A percentile compares a stretch with the other conserved stretches of the same genome.
These are phyloP conservation scores for Oemleria cerasiformis DNA, from an alignment of 306 rosid species.

Conservation along the genomic window DNA sequence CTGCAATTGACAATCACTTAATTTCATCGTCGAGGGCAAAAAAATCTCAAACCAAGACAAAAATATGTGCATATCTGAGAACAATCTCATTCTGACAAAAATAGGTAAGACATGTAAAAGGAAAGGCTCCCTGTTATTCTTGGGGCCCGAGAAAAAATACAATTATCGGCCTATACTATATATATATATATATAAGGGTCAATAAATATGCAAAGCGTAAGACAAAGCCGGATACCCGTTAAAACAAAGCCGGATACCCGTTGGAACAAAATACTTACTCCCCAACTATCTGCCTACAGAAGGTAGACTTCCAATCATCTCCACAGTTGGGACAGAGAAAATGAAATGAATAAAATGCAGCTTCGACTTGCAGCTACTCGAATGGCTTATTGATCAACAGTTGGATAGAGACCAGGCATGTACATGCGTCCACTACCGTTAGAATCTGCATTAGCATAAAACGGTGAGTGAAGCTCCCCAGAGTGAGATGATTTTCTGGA, in stretches of 20 bases:
- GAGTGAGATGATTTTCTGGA: conserved; percentile 82
- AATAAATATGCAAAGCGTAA: conserved; percentile 15
- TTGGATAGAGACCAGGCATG: conserved; percentile 53
- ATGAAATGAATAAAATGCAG: conserved; percentile 62
- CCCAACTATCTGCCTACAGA: conserved; percentile 34
- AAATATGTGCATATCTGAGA: conserved; percentile 6
- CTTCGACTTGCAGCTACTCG: background rate
- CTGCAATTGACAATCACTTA: background rate
- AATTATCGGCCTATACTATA: conserved; percentile 15
- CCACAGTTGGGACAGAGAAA: conserved; percentile 33
- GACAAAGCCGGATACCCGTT: conserved; percentile 30
- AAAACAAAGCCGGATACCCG: too few species aligned
- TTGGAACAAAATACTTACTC: conserved; percentile 29
- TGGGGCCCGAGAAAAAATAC: conserved; percentile 31
- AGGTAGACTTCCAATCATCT: conserved; percentile 39
- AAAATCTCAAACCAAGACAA: background rate
- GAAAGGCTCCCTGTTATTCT: conserved; percentile 22
- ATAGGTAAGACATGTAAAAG: background rate
- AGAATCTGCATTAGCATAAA: conserved; percentile 62
- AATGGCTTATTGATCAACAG: conserved; percentile 40
- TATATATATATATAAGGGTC: background rate
- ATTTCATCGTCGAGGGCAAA: background rate
- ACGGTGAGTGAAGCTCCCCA: conserved; percentile 72
- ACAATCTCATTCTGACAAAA: conserved; percentile 12
- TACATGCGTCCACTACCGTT: conserved; percentile 60